These are phyloP conservation scores for Linum usitatissimum DNA, from an alignment of 345 rosid genomes.

Conservation along the genomic window DNA sequence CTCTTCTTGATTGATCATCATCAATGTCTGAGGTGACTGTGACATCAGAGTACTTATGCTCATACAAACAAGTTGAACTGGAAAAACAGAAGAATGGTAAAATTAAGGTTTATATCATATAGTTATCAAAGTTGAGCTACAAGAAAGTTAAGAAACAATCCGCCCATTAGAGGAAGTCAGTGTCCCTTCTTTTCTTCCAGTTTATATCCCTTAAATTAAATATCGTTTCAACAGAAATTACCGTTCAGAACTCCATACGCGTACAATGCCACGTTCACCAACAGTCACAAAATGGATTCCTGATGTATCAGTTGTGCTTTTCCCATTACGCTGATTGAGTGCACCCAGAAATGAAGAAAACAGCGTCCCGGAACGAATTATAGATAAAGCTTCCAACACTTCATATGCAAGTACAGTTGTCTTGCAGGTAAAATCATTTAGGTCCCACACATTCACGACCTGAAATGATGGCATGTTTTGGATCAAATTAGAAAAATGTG, in stretches of 20 bases:
- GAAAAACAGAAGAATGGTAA: constrained; percentile 19
- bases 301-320: constrained; percentile 27
- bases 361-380: constrained; percentile 40
- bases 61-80: constrained; percentile 74
- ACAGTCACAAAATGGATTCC: constrained; percentile 54
- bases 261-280: constrained; percentile 82
- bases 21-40: constrained; percentile 40
- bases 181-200: neutral
- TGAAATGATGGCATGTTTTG: constrained; percentile 18
- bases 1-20: constrained; percentile 58
- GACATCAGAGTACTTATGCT: constrained; percentile 77
- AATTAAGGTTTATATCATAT: constrained; percentile 3
- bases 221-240: constrained; percentile 15
- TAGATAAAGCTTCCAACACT: constrained; percentile 65
- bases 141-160: neutral
- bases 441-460: constrained; percentile 97
- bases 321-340: constrained; percentile 30
- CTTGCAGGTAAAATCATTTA: constrained; percentile 57
- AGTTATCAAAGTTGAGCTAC: neutral
- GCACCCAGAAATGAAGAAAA: constrained; percentile 40
- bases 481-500: constrained; percentile 7
- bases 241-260: constrained; percentile 85
- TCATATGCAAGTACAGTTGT: constrained; percentile 71
- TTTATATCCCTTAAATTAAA: neutral
- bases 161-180: neutral